phyloP scores from a whole-genome alignment of 2,329 filamentous ascomycete genomes.

The Xylaria sp. region DNA sequence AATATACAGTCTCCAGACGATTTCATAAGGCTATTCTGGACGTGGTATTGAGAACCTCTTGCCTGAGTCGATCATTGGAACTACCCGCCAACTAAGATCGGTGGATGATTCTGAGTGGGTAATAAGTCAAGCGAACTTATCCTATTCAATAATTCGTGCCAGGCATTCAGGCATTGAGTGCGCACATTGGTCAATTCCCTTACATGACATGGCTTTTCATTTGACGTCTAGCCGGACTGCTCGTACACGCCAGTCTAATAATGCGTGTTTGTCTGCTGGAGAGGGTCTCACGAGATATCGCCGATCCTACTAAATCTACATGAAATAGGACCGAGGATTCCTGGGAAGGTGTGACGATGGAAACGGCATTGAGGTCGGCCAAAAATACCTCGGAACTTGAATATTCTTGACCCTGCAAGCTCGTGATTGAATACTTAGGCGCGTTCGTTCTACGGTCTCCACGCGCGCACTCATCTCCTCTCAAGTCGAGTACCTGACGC shows the following conservation, averaged over 20 bases:
- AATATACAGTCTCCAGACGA: constrained; percentile 27
- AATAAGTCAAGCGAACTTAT: constrained; percentile 20
- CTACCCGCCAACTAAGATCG: constrained; percentile 20
- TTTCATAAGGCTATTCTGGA: constrained; percentile 29
- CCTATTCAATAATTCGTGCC: constrained; percentile 25
- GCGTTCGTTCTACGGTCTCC: no score
- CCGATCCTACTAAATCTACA: constrained; percentile 1
- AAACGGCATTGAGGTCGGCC: constrained; percentile 4
- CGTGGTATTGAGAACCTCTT: constrained; percentile 19
- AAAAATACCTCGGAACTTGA: constrained; percentile 4
- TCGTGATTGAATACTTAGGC: constrained; percentile 9
- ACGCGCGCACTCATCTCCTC: constrained; percentile 15
- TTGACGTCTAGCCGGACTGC: constrained; percentile 17
- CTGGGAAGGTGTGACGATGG: constrained; percentile 5
- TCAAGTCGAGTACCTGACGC: constrained; percentile 19
- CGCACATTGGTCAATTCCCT: constrained; percentile 32
- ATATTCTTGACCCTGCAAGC: not conserved
- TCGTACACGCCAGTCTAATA: not conserved
- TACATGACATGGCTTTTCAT: constrained; percentile 29
- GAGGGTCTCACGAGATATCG: constrained; percentile 15
- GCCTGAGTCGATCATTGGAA: constrained; percentile 28
- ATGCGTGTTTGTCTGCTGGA: constrained; percentile 3
- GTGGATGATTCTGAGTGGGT: constrained; percentile 20
- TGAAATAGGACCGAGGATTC: constrained; percentile 1
- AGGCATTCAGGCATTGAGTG: constrained; percentile 12